Percentiles rank a stretch among this genome's conserved stretches.
Evolutionary conservation across 495 filamentous ascomycete genomes (phyloP).

Genomic region (Podospora sp.): DNA sequence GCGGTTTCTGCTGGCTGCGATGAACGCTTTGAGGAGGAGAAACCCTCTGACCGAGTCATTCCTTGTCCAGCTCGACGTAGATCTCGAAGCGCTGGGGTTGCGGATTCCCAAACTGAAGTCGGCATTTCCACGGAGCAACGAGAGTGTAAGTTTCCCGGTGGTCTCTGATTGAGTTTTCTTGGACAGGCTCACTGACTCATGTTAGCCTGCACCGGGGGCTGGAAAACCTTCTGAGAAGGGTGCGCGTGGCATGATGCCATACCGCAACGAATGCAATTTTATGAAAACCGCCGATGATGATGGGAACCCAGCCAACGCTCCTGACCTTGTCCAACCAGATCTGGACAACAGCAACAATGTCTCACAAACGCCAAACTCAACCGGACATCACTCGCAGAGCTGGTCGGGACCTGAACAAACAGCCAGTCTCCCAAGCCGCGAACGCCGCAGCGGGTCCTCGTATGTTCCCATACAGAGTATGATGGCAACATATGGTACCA

Average conservation of each 20-base stretch:
- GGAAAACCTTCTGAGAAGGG: background rate
- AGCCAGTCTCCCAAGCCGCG: conserved; percentile 34
- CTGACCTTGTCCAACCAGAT: conserved; percentile 37
- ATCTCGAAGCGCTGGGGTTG: conserved; percentile 69
- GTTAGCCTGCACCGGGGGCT: conserved; percentile 6
- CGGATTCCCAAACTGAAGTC: conserved; percentile 56
- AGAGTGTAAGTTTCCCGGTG: conserved; percentile 45
- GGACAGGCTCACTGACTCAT: background rate
- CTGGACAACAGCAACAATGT: conserved; percentile 23
- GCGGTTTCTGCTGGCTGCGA: conserved; percentile 84
- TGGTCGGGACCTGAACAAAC: conserved; percentile 40
- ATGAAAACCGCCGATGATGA: conserved; percentile 38
- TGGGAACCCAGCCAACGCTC: conserved; percentile 31
- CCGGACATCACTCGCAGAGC: conserved; percentile 28
- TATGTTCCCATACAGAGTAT: conserved; percentile 33
- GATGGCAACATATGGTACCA: conserved; percentile 34
- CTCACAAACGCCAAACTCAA: conserved; percentile 23
- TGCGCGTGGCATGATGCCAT: conserved; percentile 19
- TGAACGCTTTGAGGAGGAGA: conserved; percentile 83
- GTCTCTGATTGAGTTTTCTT: no score
- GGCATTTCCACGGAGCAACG: conserved; percentile 51
- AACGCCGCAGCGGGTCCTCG: conserved; percentile 31
- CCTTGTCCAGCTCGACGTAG: conserved; percentile 88
- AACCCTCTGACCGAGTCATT: conserved; percentile 96
- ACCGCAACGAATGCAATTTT: conserved; percentile 39